A percentile compares a stretch with the other conserved stretches of the same genome.
phyloP scores from a whole-genome alignment of 2,329 filamentous ascomycete genomes.

The Cladosporium austrohemisphaericum region DNA sequence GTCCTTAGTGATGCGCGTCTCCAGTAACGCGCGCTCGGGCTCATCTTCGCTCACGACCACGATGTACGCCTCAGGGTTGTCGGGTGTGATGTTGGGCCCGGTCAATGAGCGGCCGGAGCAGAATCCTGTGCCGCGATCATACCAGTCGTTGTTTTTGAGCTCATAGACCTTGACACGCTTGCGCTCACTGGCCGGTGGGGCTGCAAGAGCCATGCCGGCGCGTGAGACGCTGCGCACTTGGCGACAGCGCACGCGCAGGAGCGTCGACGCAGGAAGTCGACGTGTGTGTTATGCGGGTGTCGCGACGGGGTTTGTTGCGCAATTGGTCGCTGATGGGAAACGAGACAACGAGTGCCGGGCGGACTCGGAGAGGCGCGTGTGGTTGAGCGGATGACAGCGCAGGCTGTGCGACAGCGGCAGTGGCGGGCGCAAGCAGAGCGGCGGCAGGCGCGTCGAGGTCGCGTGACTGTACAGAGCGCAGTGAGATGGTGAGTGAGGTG shows the following conservation, averaged over 20 bases:
- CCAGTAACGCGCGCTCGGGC: slow-evolving; percentile 74
- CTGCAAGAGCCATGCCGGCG: slow-evolving; percentile 29
- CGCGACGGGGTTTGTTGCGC: background rate
- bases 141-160: slow-evolving; percentile 98
- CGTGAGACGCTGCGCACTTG: slow-evolving; percentile 9
- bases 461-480: slow-evolving; percentile 3
- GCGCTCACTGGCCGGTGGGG: slow-evolving; percentile 44
- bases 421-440: slow-evolving; percentile 7
- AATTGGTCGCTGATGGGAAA: background rate
- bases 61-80: slow-evolving; percentile 70
- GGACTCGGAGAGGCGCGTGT: slow-evolving; percentile 9
- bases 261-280: background rate
- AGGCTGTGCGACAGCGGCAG: slow-evolving; percentile 5
- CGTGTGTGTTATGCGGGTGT: background rate
- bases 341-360: slow-evolving; percentile 5
- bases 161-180: slow-evolving; percentile 96
- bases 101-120: slow-evolving; percentile 73
- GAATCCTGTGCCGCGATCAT: slow-evolving; percentile 93
- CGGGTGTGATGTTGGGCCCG: slow-evolving; percentile 45
- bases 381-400: slow-evolving; percentile 4
- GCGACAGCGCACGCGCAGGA: slow-evolving; percentile 5
- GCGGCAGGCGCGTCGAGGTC: slow-evolving; percentile 6
- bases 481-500: background rate
- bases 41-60: slow-evolving; percentile 92
- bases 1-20: slow-evolving; percentile 86